Conservation (phyloP, 75 land plant species). For the Pseudotsuga menziesii region DNA sequence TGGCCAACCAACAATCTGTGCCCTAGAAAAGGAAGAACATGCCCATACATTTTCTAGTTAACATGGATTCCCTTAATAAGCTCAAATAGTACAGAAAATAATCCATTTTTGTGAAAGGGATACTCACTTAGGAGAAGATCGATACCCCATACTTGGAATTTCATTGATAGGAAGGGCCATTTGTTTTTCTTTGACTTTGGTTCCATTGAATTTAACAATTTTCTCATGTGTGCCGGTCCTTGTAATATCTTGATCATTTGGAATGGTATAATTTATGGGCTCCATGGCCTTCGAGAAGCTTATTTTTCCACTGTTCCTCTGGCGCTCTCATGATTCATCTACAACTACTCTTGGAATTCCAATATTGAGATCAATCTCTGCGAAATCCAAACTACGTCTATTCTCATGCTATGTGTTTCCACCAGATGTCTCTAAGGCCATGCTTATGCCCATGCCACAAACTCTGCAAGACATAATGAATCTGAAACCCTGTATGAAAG, state of each 20-base stretch:
- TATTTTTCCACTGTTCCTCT: slow-evolving; percentile 24
- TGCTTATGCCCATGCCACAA: background rate
- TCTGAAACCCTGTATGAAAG: background rate
- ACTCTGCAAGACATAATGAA: background rate
- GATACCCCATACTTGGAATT: background rate
- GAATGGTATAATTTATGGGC: slow-evolving; percentile 37
- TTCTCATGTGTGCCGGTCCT: slow-evolving; percentile 2
- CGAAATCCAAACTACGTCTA: slow-evolving; percentile 17
- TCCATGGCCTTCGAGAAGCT: slow-evolving; percentile 32
- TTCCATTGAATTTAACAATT: slow-evolving; percentile 28
- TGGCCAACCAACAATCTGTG: slow-evolving; percentile 82
- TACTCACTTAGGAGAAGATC: background rate
- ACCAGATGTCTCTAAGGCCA: background rate
- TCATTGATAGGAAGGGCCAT: slow-evolving; percentile 25
- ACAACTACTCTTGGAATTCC: slow-evolving; percentile 38
- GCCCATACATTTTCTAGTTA: no score
- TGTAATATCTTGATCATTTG: background rate
- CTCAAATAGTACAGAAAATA: background rate
- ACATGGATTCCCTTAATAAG: background rate
- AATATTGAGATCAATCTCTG: slow-evolving; percentile 48
- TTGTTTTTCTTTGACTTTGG: background rate
- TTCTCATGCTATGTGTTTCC: background rate
- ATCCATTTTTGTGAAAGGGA: no score
- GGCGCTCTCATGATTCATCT: background rate
- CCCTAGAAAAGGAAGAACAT: slow-evolving; percentile 26